Evolutionary conservation across 2,329 filamentous ascomycete genomes (phyloP), one percentile per base, ranked within the genome.

Genomic region (Colletotrichum eremochloae): DNA sequence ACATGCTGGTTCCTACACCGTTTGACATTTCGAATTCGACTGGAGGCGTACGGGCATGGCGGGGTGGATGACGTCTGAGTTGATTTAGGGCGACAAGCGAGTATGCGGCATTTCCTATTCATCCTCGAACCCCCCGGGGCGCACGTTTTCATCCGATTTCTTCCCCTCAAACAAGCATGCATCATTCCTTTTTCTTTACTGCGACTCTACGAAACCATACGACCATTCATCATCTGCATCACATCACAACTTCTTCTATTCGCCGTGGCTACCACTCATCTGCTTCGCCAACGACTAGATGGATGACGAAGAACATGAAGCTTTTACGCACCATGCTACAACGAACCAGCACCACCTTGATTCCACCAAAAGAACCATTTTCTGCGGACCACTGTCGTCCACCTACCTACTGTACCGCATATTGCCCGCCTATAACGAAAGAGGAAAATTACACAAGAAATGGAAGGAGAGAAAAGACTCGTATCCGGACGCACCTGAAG

Each of bases 191-290:
- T 72, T 58, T 48, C 46, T 24, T 67, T 55, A 57, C 58, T 64
- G 65, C 69, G 63, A 63, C 52, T 69, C 68, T 62, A 71, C 69
- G 69, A 72, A 63, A 72, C 64, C 53, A 68, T n/a, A 64, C 66
- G 69, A 72, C 65, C 15, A 69, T 38, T 20, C 44, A 72, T 55
- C 65, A 64, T 64, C 53, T 72, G 69, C 65, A 68, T 69, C 69
- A 70, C 31, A 63, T 62, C 60, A 72, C 46, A 55, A 55, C 18
- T 29, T 68, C 58, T 61, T 63, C 66, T 58, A 38, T 69, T 68
- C 66, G n/a, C 68, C 52, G 38, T 53, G 52, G 61, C 68, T 57
- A 63, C 33, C 58, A 44, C 46, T 46, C 40, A 58, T 64, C 66
- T 64, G 48, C 48, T 18, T 66, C 33, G 46, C 18, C 56, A 62